Percentiles rank a stretch among this genome's conserved stretches.
phyloP scores from a whole-genome alignment of 306 rosid species.

The Sindora glabra region DNA sequence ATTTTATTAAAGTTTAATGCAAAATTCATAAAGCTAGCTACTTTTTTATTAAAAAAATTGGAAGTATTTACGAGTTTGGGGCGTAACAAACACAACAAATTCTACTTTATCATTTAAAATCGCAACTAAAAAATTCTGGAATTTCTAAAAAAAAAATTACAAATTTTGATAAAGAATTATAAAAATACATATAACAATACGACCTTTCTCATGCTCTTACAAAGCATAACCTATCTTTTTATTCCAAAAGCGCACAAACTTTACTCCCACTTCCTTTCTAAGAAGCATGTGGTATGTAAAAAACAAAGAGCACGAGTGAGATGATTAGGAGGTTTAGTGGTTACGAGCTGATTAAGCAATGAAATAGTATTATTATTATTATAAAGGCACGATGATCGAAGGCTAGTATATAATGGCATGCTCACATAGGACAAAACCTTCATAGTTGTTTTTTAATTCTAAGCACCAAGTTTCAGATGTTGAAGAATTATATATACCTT shows the following conservation, averaged over 20 bases:
- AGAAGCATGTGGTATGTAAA: conserved; percentile 33
- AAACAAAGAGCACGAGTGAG: conserved; percentile 33
- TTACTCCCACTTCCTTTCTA: conserved; percentile 1
- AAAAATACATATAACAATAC: no score
- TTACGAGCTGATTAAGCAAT: conserved; percentile 51
- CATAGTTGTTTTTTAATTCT: neutral
- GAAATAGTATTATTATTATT: conserved; percentile 28
- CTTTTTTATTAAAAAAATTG: no score
- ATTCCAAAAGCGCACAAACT: conserved; percentile 14
- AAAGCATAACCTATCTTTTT: no score
- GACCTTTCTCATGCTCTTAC: no score
- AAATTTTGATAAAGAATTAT: no score
- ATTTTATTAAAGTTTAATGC: no score
- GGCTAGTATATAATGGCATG: conserved; percentile 11
- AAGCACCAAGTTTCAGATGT: conserved; percentile 19
- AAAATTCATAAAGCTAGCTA: no score
- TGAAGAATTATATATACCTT: conserved; percentile 5
- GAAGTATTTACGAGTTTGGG: no score
- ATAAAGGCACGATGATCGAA: conserved; percentile 15
- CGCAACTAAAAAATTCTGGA: no score
- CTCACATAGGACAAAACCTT: conserved; percentile 29
- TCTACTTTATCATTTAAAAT: no score
- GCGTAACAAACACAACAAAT: no score
- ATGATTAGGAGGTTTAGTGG: conserved; percentile 40
- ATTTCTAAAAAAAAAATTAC: no score